A percentile compares a stretch with the other conserved stretches of the same genome.
Evolutionary conservation across 352 stramenopile species (phyloP).

Genomic region (Phytophthora constricta): DNA sequence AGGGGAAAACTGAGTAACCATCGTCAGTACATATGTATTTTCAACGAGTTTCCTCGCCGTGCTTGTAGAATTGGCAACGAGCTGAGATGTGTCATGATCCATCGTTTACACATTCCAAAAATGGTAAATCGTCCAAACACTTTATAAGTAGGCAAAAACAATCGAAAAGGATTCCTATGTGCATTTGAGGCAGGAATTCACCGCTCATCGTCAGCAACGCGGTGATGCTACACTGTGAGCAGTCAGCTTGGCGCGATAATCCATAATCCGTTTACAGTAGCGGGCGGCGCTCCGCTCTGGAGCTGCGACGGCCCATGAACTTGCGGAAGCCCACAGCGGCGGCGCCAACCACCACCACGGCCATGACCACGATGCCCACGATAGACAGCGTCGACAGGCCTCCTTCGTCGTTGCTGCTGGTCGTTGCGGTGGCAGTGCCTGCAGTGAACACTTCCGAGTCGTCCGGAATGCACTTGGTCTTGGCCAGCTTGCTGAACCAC

Average conservation of each 20-base stretch:
- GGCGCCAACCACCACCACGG: conserved; percentile 25
- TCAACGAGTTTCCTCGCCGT: conserved; percentile 5
- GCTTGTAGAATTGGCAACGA: too few species aligned
- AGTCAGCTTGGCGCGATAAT: not conserved
- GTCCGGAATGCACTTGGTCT: not conserved
- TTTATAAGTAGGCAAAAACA: too few species aligned
- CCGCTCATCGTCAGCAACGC: too few species aligned
- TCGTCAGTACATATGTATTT: conserved; percentile 24
- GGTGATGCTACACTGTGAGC: too few species aligned
- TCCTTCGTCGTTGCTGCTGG: conserved; percentile 33
- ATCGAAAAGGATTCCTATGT: too few species aligned
- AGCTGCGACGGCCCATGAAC: conserved; percentile 18
- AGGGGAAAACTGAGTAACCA: conserved; percentile 21
- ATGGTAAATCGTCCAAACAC: too few species aligned
- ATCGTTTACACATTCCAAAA: too few species aligned
- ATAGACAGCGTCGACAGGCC: conserved; percentile 29
- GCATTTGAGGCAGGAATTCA: too few species aligned
- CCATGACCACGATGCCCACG: conserved; percentile 27
- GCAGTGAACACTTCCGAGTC: not conserved
- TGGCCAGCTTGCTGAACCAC: conserved; percentile 19
- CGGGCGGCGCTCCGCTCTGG: conserved; percentile 16
- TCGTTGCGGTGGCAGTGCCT: conserved; percentile 1
- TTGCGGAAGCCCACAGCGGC: conserved; percentile 21
- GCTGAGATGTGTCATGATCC: too few species aligned
- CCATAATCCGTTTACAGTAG: conserved; percentile 14